A percentile compares a stretch with the other conserved stretches of the same genome.
Conservation (phyloP, 1,139 yeast species). For the Candida sp. region DNA sequence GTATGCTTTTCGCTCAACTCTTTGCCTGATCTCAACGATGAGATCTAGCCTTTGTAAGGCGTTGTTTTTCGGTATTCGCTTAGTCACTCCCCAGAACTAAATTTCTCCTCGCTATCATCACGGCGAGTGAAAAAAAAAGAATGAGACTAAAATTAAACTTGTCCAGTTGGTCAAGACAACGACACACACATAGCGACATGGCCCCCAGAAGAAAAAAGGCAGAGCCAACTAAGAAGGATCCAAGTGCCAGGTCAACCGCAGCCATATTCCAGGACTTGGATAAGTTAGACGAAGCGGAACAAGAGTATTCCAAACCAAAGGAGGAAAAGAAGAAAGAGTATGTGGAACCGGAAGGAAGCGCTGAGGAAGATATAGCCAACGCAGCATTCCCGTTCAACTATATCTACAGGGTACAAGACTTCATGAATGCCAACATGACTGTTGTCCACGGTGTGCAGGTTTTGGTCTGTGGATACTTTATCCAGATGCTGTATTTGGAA, state of each 20-base stretch:
- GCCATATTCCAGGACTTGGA: constrained; percentile 22
- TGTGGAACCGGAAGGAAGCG: neutral
- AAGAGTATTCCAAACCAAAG: constrained; percentile 3
- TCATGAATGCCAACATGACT: constrained; percentile 37
- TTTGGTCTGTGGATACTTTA: constrained; percentile 31
- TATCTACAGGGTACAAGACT: constrained; percentile 41
- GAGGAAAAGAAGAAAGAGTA: constrained; percentile 1
- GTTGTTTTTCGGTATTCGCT: too few relatives aligned
- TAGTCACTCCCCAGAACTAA: too few relatives aligned
- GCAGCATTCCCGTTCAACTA: constrained; percentile 31
- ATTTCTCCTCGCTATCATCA: too few relatives aligned
- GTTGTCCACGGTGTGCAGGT: constrained; percentile 38
- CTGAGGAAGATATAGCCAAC: constrained; percentile 10
- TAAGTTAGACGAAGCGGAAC: constrained; percentile 11
- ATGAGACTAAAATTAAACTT: neutral
- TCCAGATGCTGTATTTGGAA: constrained; percentile 34
- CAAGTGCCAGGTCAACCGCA: constrained; percentile 22
- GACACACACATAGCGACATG: neutral
- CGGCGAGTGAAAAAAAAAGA: neutral
- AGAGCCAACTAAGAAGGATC: constrained; percentile 4
- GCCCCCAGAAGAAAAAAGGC: constrained; percentile 4
- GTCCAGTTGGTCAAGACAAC: too few relatives aligned
- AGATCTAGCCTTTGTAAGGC: too few relatives aligned
- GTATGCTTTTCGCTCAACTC: too few relatives aligned
- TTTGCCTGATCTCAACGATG: too few relatives aligned